Percentiles rank a stretch among this genome's conserved stretches.
Conservation (phyloP, 257 asterid species). For the Primulina huaijiensis region DNA sequence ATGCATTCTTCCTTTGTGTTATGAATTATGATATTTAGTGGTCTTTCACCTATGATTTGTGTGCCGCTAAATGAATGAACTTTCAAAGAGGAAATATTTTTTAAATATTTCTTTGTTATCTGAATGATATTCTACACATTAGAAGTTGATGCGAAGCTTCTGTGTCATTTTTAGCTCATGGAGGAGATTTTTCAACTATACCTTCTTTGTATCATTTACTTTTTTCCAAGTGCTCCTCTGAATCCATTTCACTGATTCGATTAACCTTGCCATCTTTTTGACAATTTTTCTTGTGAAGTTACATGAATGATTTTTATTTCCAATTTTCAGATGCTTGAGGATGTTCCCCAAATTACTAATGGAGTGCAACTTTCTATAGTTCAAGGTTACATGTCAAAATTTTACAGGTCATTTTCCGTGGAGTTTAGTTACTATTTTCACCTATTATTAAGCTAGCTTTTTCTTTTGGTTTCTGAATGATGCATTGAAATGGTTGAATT, state of each 20-base stretch:
- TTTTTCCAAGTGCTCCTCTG: neutral
- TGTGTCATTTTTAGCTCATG: neutral
- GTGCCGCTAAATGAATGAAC: neutral
- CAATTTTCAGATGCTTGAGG: slow-evolving; percentile 79
- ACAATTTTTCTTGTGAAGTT: neutral
- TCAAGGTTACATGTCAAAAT: slow-evolving; percentile 95
- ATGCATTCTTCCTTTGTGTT: neutral
- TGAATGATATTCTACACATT: neutral
- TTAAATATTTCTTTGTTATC: neutral
- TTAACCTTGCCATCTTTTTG: neutral
- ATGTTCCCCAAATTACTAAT: slow-evolving; percentile 73
- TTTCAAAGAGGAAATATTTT: neutral
- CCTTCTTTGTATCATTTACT: slow-evolving; percentile 3
- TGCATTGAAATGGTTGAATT: slow-evolving; percentile 28
- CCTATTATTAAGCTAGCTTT: slow-evolving; percentile 19
- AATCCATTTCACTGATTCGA: neutral
- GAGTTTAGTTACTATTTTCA: slow-evolving; percentile 15
- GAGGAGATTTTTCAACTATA: neutral
- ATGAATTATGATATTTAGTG: neutral
- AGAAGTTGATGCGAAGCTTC: neutral
- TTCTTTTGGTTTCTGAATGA: slow-evolving; percentile 18
- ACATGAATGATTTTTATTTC: neutral
- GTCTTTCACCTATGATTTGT: slow-evolving; percentile 4
- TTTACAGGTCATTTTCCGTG: slow-evolving; percentile 62
- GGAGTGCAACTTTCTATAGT: slow-evolving; percentile 91